Conservation (phyloP, 257 asterid genomes). For the Leonotis leonurus region DNA sequence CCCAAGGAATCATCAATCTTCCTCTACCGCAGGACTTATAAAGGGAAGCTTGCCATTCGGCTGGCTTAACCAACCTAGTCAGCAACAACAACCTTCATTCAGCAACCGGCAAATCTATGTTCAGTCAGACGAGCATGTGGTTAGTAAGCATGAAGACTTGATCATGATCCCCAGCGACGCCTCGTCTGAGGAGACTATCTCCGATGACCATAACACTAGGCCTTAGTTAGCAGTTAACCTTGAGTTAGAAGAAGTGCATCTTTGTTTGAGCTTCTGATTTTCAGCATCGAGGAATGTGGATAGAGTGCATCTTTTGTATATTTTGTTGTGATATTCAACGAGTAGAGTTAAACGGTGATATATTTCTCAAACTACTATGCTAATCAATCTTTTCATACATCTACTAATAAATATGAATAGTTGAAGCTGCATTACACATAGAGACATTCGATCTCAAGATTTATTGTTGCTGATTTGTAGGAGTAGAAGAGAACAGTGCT, state of each 20-base stretch:
- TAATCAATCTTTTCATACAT: no score
- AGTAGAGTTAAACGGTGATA: no score
- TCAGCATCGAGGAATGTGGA: no score
- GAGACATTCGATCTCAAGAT: no score
- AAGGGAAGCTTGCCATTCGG: slow-evolving; percentile 38
- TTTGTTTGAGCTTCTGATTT: not conserved
- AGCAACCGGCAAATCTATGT: slow-evolving; percentile 1
- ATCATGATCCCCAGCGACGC: slow-evolving; percentile 52
- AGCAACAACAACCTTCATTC: slow-evolving; percentile 17
- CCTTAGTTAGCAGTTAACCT: slow-evolving; percentile 17
- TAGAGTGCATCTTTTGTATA: no score
- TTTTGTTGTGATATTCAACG: no score
- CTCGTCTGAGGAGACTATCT: slow-evolving; percentile 76
- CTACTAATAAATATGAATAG: no score
- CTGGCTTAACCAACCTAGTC: slow-evolving; percentile 21
- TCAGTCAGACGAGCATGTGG: not conserved
- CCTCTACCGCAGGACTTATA: slow-evolving; percentile 13
- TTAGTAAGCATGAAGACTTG: slow-evolving; percentile 31
- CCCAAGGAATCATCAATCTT: slow-evolving; percentile 14
- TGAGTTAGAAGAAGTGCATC: not conserved
- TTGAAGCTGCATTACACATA: no score
- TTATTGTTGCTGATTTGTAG: no score
- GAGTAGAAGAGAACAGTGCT: no score
- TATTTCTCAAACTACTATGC: no score
- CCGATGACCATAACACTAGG: slow-evolving; percentile 39